A percentile compares a stretch with the other conserved stretches of the same genome.
These are phyloP conservation scores for Flaveria floridana DNA, from an alignment of 140 eudicot genomes.

Conservation along the genomic window DNA sequence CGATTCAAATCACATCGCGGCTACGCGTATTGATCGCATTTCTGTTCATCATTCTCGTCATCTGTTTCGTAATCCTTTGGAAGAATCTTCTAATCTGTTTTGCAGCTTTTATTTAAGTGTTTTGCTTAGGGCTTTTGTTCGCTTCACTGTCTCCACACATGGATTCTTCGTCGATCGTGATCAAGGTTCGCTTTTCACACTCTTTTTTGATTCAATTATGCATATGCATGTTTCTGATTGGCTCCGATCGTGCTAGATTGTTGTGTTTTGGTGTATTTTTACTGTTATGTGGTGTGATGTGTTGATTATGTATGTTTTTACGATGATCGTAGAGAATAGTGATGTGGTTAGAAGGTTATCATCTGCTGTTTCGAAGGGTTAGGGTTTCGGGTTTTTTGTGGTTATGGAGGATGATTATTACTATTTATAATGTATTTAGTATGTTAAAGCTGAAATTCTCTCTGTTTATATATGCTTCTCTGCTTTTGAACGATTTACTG, in stretches of 20 bases:
- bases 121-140: constrained; percentile 7
- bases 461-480: background rate
- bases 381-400: constrained; percentile 10
- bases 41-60: background rate
- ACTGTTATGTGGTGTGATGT: background rate
- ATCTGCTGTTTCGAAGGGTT: constrained; percentile 24
- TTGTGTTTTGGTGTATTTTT: background rate
- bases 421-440: background rate
- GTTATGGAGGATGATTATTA: constrained; percentile 2
- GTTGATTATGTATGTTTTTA: background rate
- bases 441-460: background rate
- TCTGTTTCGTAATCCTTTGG: constrained; percentile 9
- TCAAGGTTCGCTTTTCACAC: constrained; percentile 39
- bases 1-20: constrained; percentile 29
- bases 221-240: constrained; percentile 1
- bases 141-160: constrained; percentile 22
- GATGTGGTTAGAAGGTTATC: background rate
- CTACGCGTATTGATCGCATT: constrained; percentile 30
- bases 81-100: background rate
- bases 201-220: background rate
- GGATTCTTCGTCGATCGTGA: constrained; percentile 34
- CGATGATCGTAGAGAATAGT: background rate
- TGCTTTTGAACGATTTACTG: background rate
- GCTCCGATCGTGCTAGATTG: background rate
- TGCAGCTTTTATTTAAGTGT: background rate